Base-by-base conservation (phyloP, 768 basidiomycete species). In the Trametes gibbosa region DNA sequence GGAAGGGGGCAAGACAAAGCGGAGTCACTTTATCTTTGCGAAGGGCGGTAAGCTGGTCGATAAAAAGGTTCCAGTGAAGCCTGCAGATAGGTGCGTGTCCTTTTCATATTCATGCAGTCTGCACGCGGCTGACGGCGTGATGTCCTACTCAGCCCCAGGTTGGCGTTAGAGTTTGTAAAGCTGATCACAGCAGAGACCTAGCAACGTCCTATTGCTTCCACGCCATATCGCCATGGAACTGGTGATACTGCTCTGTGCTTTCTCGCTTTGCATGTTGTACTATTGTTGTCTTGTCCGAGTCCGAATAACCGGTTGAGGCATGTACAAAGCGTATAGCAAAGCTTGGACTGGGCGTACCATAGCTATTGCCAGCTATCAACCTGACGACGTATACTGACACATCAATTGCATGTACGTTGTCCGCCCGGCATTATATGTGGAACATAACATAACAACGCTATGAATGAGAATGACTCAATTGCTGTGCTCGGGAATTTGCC, bases 1-100 rank as follows among this genome's bases (percentile, higher is more conserved):
- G 0, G 83, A 83, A 35, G 86, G 86, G 9, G 90, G 87, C 35
- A 90, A 84, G 76, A 92, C 92, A 52, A 92, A 91, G 75, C 84
- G 95, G 14, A 94, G 91, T 63, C 94, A 96, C 72, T 97, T 96
- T 73, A 84, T 98, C 65, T 96, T 98, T 65, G 90, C 85, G 65
- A 90, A 91, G 72, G 94, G 92, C 6, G 95, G 95, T 1, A 92
- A 92, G 72, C 78, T 98, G 42, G 74, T 96, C 3, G 88, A 95
- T 16, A 91, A 85, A 76, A 86, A 85, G 68, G 75, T 92, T 16
- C 92, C 92, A 0, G 94, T 96, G 49, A 90, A 93, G 68, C 91
- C 95, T 1, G 86, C 70, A 0, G 91, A 95, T 56, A 96, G 92
- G 92, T 89, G 54, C 53, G 77, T 63, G 9, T 16, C 21, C 23